Evolutionary conservation across 2,329 filamentous ascomycete genomes (phyloP), one percentile per base, ranked within the genome.

Genomic region (Cryphonectria carpinicola): DNA sequence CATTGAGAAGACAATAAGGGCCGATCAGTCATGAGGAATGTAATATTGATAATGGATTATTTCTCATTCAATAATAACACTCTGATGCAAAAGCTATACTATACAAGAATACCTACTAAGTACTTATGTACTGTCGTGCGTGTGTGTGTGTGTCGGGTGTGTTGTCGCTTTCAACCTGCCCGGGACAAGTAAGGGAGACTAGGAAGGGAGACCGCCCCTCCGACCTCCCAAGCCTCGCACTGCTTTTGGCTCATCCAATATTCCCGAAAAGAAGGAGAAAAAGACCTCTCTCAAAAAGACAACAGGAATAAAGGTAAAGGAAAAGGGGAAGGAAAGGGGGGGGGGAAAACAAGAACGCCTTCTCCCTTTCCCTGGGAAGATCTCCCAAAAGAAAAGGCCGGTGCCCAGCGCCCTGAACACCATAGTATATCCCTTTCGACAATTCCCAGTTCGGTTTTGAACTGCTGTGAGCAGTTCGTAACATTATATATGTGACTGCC

Each of bases 361-460:
- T n/a, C 46, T 49, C 22, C 46, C 46, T n/a, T n/a, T 19, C 7
- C 22, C 22, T 22, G n/a, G 22, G 46, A 1, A 49, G 19, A 49
- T 49, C 46, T 10, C 19, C 52, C 52, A 32, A 17, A n/a, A 13
- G 25, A 25, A 54, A 25, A 54, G 13, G 6, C 10, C 52, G 4
- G 6, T 56, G 25, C 58, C 58, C 35, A 61, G 58, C 58, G 58
- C 58, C 58, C 17, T 61, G 11, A 61, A 61, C 35, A 61, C 58
- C 58, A 35, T 61, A 19, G 32, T 19, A n/a, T 8, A n/a, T n/a
- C 19, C 58, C 58, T 11, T 61, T 61, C 25, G 25, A 32, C 3
- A 32, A 35, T 11, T 11, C 25, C 52, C n/a, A 56, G 52, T 25
- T 58, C 25, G 13, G n/a, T 0, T 17, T 56, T 4, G 11, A 14